phyloP scores from a whole-genome alignment of 371 early-diverging fungal species.

The Mortierella sp. region DNA sequence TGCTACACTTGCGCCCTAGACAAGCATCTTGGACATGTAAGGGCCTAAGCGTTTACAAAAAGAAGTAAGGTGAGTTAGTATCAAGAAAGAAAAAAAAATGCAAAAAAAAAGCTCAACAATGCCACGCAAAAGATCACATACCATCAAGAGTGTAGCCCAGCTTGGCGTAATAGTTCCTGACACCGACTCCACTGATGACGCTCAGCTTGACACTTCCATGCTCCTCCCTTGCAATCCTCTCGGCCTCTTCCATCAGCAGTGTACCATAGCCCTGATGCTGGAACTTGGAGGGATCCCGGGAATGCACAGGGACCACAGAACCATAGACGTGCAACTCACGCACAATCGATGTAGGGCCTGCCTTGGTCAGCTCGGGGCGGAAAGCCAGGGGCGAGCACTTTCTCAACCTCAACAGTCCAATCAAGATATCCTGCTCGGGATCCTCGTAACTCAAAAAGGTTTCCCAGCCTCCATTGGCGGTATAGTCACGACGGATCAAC shows the following conservation, averaged over 20 bases:
- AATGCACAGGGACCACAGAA: constrained; percentile 97
- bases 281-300: constrained; percentile 97
- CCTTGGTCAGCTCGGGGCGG: constrained; percentile 91
- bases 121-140: constrained; percentile 43
- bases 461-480: constrained; percentile 99
- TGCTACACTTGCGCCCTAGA: constrained; percentile 6
- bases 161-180: constrained; percentile 99
- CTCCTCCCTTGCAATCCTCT: constrained; percentile 98
- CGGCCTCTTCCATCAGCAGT: constrained; percentile 99
- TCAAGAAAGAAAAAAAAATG: not conserved
- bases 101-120: too few species aligned
- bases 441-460: constrained; percentile 99
- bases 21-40: constrained; percentile 95
- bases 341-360: constrained; percentile 93
- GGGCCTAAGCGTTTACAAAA: constrained; percentile 67
- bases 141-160: constrained; percentile 98
- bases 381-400: constrained; percentile 95
- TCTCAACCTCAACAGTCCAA: constrained; percentile 97
- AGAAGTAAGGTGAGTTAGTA: not conserved
- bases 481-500: constrained; percentile 98
- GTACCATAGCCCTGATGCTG: constrained; percentile 99
- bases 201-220: constrained; percentile 97
- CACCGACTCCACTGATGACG: constrained; percentile 99
- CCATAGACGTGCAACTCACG: constrained; percentile 99
- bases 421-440: constrained; percentile 97